Percentiles rank a stretch among this genome's conserved stretches.
These are phyloP conservation scores for Phytophthora megakarya DNA, from an alignment of 352 stramenopile species.

Conservation along the genomic window DNA sequence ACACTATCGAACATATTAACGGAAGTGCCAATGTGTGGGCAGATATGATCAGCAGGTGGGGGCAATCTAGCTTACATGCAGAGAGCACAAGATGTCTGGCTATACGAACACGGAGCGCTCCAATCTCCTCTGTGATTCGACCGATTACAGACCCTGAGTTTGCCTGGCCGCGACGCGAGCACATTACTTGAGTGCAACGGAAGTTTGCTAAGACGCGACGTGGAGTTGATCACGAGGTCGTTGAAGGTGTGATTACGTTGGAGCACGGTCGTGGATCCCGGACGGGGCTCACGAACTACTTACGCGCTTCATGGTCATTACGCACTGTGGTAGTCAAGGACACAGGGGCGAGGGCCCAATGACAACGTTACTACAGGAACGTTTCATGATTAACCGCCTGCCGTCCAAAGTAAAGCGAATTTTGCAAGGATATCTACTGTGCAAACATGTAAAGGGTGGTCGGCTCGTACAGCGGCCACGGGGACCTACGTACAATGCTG, in stretches of 20 bases:
- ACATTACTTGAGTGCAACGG: not conserved
- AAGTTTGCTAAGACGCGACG: not conserved
- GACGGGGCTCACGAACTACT: slow-evolving; percentile 5
- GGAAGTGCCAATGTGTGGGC: slow-evolving; percentile 32
- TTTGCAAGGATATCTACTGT: slow-evolving; percentile 22
- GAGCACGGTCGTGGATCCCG: slow-evolving; percentile 4
- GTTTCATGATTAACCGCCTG: slow-evolving; percentile 13
- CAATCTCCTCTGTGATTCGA: not conserved
- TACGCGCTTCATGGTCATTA: slow-evolving; percentile 19
- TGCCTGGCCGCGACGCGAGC: not conserved
- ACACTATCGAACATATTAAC: slow-evolving; percentile 37
- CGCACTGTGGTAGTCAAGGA: slow-evolving; percentile 24
- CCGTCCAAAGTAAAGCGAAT: slow-evolving; percentile 15
- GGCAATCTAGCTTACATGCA: not conserved
- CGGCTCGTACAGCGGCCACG: slow-evolving; percentile 5
- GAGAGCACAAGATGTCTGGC: not conserved
- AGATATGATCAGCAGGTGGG: slow-evolving; percentile 34
- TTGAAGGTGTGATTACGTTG: not conserved
- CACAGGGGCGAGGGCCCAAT: slow-evolving; percentile 26
- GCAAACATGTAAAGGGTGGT: slow-evolving; percentile 30
- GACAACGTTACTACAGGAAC: slow-evolving; percentile 1
- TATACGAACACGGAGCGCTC: not conserved
- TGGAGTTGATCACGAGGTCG: not conserved
- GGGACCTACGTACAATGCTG: slow-evolving; percentile 6
- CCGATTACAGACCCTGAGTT: not conserved